These are phyloP conservation scores for Coprinellus aureogranulatus DNA, from an alignment of 768 basidiomycete species.

Conservation along the genomic window DNA sequence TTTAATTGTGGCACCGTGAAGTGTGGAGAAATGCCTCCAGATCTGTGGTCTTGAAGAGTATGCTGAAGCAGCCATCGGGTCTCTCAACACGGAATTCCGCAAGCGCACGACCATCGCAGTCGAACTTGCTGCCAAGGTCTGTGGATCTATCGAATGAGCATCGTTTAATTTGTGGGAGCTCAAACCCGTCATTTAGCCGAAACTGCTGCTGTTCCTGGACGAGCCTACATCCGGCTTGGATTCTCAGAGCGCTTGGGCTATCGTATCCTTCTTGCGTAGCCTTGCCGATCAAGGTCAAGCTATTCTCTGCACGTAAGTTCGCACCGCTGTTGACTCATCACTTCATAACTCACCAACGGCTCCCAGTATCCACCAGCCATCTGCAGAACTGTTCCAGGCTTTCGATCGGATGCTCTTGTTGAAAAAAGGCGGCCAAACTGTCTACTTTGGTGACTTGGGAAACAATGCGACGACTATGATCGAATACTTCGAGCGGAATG, in stretches of 20 bases:
- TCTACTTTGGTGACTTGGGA: constrained; percentile 75
- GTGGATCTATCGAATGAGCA: no score
- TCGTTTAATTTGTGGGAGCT: no score
- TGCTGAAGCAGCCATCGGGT: constrained; percentile 62
- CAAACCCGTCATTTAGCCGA: no score
- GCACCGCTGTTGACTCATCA: neutral
- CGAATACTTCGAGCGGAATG: constrained; percentile 72
- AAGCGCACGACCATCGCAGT: constrained; percentile 88
- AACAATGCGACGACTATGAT: constrained; percentile 60
- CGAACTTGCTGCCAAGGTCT: constrained; percentile 86
- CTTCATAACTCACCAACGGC: neutral
- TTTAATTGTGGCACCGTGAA: constrained; percentile 8
- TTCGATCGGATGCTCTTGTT: constrained; percentile 80
- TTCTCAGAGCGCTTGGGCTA: constrained; percentile 85
- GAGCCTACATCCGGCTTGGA: constrained; percentile 89
- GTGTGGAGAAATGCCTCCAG: constrained; percentile 48
- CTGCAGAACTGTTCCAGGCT: constrained; percentile 71
- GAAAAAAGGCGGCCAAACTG: constrained; percentile 72
- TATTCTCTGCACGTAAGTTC: constrained; percentile 77
- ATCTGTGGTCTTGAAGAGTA: constrained; percentile 65
- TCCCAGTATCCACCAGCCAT: constrained; percentile 56
- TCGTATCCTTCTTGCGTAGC: constrained; percentile 69
- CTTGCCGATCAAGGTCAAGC: constrained; percentile 83
- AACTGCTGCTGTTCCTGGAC: constrained; percentile 81
- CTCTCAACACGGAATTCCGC: constrained; percentile 66